Conservation (phyloP, 176 grass and related monocot genomes). For the Leersia perrieri region DNA sequence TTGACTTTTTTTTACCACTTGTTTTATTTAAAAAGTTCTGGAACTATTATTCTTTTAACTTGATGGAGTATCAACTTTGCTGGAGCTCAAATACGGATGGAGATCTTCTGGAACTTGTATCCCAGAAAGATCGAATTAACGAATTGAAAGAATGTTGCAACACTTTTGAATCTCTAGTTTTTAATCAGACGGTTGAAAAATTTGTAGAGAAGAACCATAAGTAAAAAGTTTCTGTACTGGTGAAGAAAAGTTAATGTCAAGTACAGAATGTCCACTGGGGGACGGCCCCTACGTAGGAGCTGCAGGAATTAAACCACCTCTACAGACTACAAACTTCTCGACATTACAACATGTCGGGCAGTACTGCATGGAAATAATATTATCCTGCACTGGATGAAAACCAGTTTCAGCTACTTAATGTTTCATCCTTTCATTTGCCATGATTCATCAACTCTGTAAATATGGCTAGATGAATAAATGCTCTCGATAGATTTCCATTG, state of each 20-base stretch:
- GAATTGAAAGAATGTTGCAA: not conserved
- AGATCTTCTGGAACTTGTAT: not conserved
- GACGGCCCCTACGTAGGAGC: not conserved
- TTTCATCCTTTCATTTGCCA: not conserved
- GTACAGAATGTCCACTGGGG: not conserved
- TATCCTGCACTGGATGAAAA: no score
- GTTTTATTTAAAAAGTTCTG: no score
- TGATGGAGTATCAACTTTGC: no score
- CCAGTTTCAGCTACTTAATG: no score
- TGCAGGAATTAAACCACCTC: not conserved
- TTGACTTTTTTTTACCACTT: no score
- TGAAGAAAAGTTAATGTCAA: slow-evolving; percentile 6
- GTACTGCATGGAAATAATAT: not conserved
- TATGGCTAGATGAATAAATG: not conserved
- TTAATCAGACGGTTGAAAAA: not conserved
- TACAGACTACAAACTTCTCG: not conserved
- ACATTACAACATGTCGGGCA: not conserved
- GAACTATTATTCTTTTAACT: no score
- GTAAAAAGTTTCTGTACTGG: not conserved
- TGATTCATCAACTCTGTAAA: no score
- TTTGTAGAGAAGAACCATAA: not conserved
- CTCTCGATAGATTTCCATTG: not conserved
- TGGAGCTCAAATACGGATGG: no score
- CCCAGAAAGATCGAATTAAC: not conserved
- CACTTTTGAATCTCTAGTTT: not conserved